Evolutionary conservation across 495 filamentous ascomycete species (phyloP), one percentile per base, ranked within the genome.

Genomic region (Aspergillus conjunctus): DNA sequence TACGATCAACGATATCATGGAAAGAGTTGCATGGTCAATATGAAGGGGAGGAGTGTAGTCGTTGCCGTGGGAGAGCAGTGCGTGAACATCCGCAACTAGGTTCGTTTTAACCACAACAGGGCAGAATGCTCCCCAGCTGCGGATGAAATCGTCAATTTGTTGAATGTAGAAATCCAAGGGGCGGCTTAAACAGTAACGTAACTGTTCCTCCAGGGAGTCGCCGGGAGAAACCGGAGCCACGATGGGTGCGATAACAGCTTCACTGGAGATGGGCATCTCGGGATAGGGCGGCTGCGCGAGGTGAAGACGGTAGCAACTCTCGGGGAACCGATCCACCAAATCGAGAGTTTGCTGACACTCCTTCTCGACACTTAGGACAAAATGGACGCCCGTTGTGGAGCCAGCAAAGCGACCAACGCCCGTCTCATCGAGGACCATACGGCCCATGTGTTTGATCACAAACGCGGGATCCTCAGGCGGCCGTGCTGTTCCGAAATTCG

Each of bases 321-420:
- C 34, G 34, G 34, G 34, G 34, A 37, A 37, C 34, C 34, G 8
- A 14, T 37, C 34, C 14, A 14, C 3, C 9, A 37, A 14, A 37
- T 14, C 34, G 8, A 37, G 34, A 37, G 34, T 37, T 14, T 14
- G 46, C 46, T 22, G 18, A 20, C 46, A 50, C 18, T 20, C 22
- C 18, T 20, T 26, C 18, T 50, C 46, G 18, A 50, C 46, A 50
- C n/a, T 50, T 26, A 50, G 22, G 6, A 50, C 18, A 50, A 50
- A 50, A 50, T 50, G 46, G 10, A 50, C 46, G 46, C 46, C 46
- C 9, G 46, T 50, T 20, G 46, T 50, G 18, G 46, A 50, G 18
- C 46, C 46, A 6, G 46, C 46, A 50, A 50, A 50, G 20, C 46
- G 46, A 22, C 46, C 18, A 22, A 50, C 46, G 18, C 46, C 46